Evolutionary conservation across 495 filamentous ascomycete species (phyloP).

Genomic region (Sordaria brevicollis): DNA sequence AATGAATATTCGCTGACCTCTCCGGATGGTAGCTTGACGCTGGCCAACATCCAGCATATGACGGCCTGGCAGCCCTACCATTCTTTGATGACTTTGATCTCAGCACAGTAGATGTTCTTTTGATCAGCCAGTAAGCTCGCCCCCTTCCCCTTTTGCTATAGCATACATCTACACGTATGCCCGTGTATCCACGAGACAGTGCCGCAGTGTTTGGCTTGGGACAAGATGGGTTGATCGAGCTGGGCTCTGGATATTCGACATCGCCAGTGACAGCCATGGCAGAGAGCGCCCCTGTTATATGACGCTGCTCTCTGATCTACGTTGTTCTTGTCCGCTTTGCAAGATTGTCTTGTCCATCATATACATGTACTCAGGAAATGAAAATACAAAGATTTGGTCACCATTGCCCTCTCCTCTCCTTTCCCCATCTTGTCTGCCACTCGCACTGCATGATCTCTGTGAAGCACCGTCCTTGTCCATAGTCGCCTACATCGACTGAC

Average conservation of each 20-base stretch:
- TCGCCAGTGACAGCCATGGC: background rate
- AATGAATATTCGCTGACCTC: constrained; percentile 6
- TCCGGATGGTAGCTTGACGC: constrained; percentile 66
- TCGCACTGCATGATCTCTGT: constrained; percentile 3
- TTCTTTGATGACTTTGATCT: constrained; percentile 99
- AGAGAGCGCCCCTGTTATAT: background rate
- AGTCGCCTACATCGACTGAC: constrained; percentile 16
- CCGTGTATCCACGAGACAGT: background rate
- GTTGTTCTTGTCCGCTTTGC: constrained; percentile 1
- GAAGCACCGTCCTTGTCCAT: constrained; percentile 3
- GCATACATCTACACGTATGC: background rate
- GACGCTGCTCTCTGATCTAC: background rate
- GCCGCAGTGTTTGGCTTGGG: constrained; percentile 10
- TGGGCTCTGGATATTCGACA: constrained; percentile 6
- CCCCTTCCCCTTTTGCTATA: constrained; percentile 10
- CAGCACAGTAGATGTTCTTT: constrained; percentile 89
- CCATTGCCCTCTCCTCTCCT: constrained; percentile 17
- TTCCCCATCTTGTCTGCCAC: constrained; percentile 6
- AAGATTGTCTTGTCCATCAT: constrained; percentile 16
- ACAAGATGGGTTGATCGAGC: constrained; percentile 11
- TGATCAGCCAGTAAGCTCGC: constrained; percentile 88
- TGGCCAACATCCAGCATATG: constrained; percentile 93
- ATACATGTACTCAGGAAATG: constrained; percentile 23
- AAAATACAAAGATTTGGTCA: constrained; percentile 26
- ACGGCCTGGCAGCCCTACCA: constrained; percentile 83